These are phyloP conservation scores for Angomonas ambiguus DNA, from an alignment of 208 protist genomes.

Conservation along the genomic window DNA sequence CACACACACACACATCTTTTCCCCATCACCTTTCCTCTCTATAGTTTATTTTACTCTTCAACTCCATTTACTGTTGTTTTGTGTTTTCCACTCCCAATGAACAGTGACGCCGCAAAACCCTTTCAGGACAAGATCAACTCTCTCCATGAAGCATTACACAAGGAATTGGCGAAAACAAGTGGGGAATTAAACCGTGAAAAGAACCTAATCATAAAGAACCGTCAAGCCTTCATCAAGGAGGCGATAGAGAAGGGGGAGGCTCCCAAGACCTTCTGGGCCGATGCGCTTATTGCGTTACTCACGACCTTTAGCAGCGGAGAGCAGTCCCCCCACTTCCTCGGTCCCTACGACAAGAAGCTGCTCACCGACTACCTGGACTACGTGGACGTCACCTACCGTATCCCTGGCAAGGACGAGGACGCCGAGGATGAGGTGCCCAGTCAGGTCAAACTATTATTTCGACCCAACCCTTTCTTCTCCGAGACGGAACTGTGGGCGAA, in stretches of 20 bases:
- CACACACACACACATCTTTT: background rate
- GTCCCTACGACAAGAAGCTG: background rate
- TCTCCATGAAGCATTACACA: background rate
- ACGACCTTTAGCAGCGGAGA: background rate
- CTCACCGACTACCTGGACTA: background rate
- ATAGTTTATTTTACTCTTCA: background rate
- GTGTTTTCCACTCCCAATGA: background rate
- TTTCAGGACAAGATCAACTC: background rate
- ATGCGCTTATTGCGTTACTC: background rate
- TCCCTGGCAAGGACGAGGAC: background rate
- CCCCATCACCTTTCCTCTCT: background rate
- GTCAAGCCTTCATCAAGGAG: background rate
- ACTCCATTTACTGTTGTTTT: background rate
- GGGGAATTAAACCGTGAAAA: background rate
- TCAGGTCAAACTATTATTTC: background rate
- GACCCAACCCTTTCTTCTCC: background rate
- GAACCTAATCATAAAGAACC: background rate
- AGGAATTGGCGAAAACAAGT: background rate
- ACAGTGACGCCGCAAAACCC: background rate
- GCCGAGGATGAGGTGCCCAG: too few species aligned
- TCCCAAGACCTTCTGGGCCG: background rate
- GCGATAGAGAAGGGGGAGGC: background rate
- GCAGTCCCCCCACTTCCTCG: background rate
- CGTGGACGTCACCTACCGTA: background rate
- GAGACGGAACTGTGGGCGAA: background rate